These are phyloP conservation scores for Diaporthe ampelina DNA, from an alignment of 2,329 filamentous ascomycete species.

Conservation along the genomic window DNA sequence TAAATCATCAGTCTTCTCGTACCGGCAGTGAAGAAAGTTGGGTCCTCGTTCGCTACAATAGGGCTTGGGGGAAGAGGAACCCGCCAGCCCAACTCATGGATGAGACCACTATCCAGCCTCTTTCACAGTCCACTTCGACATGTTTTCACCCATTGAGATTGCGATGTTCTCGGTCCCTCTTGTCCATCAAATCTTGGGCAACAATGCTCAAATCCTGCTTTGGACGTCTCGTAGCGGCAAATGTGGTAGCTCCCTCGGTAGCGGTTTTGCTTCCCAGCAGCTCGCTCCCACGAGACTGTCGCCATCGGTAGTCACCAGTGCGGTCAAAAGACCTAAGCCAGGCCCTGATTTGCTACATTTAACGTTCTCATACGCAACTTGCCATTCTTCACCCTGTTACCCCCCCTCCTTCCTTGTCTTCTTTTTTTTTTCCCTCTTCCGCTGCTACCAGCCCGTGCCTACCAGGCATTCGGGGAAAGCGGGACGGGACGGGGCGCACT, in stretches of 20 bases:
- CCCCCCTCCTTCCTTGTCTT: too few relatives aligned
- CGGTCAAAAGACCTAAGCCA: neutral
- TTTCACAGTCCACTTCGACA: neutral
- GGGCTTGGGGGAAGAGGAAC: neutral
- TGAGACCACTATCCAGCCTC: neutral
- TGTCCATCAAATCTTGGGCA: too few relatives aligned
- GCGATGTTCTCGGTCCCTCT: too few relatives aligned
- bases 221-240: too few relatives aligned
- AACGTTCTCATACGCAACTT: neutral
- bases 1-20: too few relatives aligned
- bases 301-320: neutral
- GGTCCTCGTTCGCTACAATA: neutral
- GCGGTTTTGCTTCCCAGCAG: neutral
- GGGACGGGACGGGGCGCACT: conserved; percentile 9
- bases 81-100: neutral
- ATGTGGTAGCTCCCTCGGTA: too few relatives aligned
- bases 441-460: neutral
- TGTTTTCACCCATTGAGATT: too few relatives aligned
- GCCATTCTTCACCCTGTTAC: neutral
- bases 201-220: too few relatives aligned
- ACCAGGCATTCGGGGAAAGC: neutral
- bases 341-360: too few relatives aligned
- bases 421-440: too few relatives aligned
- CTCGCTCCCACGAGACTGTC: neutral
- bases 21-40: too few relatives aligned